A percentile compares a stretch with the other conserved stretches of the same genome.
phyloP scores from a whole-genome alignment of 2,329 filamentous ascomycete species.

The Parastagonospora avenae region DNA sequence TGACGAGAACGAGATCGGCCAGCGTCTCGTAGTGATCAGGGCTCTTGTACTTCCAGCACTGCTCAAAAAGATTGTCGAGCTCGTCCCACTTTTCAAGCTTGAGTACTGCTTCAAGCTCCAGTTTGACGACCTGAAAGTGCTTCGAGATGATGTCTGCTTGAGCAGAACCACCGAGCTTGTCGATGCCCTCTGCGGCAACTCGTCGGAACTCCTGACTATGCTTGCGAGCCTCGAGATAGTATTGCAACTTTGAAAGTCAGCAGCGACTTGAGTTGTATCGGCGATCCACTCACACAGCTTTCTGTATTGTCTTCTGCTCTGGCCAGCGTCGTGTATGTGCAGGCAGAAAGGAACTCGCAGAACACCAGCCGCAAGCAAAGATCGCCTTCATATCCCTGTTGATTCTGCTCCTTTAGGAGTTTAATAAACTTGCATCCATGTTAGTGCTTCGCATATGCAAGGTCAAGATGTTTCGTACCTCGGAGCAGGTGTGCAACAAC shows the following conservation, averaged over 20 bases:
- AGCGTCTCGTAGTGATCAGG: constrained; percentile 52
- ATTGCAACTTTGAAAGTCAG: constrained; percentile 58
- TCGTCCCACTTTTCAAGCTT: constrained; percentile 70
- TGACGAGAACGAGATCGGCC: constrained; percentile 53
- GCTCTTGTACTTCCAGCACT: constrained; percentile 43
- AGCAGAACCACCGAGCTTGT: constrained; percentile 51
- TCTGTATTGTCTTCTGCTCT: constrained; percentile 50
- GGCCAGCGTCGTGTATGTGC: constrained; percentile 54
- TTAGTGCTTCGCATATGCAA: not conserved
- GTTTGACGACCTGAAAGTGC: constrained; percentile 69
- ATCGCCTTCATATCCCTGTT: constrained; percentile 48
- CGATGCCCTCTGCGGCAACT: constrained; percentile 46
- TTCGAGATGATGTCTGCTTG: constrained; percentile 64
- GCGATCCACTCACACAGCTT: constrained; percentile 42
- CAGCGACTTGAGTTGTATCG: constrained; percentile 11
- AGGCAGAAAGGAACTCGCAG: constrained; percentile 69
- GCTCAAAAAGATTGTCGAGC: constrained; percentile 64
- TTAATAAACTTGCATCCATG: constrained; percentile 47
- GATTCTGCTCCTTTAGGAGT: constrained; percentile 35
- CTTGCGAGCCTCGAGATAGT: constrained; percentile 66
- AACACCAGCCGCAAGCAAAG: constrained; percentile 66
- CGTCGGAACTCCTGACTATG: constrained; percentile 66
- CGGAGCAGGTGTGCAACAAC: constrained; percentile 56
- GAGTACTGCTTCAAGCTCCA: constrained; percentile 79
- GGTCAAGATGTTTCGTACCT: constrained; percentile 33